Conservation (phyloP, 805 yeast genomes). For the Yamadazyma paraphyllophila region DNA sequence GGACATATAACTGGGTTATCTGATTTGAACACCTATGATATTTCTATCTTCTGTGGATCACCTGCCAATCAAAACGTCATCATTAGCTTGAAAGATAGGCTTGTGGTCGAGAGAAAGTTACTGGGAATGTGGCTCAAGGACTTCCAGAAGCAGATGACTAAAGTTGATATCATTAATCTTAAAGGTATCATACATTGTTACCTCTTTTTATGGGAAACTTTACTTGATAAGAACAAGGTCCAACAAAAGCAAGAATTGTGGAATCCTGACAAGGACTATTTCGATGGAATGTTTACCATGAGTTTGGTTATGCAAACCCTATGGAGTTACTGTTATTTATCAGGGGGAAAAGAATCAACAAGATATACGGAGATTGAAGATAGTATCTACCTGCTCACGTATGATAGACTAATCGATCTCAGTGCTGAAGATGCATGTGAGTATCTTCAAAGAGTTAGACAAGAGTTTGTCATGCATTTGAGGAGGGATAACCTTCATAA, state of each 20-base stretch:
- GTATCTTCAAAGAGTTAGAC: slow-evolving; percentile 33
- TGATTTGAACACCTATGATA: slow-evolving; percentile 73
- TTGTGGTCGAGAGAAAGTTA: slow-evolving; percentile 33
- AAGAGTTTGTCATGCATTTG: slow-evolving; percentile 30
- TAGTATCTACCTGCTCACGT: slow-evolving; percentile 14
- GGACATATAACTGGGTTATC: slow-evolving; percentile 62
- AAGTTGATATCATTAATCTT: slow-evolving; percentile 29
- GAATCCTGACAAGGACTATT: slow-evolving; percentile 34
- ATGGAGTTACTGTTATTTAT: slow-evolving; percentile 39
- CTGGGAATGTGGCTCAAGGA: slow-evolving; percentile 30
- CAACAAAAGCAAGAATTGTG: slow-evolving; percentile 18
- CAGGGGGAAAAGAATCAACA: slow-evolving; percentile 23
- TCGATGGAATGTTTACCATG: slow-evolving; percentile 35
- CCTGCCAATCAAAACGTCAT: slow-evolving; percentile 66
- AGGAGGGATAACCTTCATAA: slow-evolving; percentile 23
- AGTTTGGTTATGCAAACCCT: slow-evolving; percentile 37
- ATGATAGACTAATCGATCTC: slow-evolving; percentile 24
- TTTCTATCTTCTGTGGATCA: slow-evolving; percentile 77
- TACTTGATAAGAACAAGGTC: slow-evolving; percentile 19
- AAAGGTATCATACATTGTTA: slow-evolving; percentile 40
- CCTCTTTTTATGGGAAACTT: slow-evolving; percentile 38
- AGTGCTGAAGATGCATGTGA: slow-evolving; percentile 38
- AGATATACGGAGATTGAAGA: slow-evolving; percentile 18
- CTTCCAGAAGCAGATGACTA: slow-evolving; percentile 6
- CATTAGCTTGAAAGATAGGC: slow-evolving; percentile 35